Conservation (phyloP, 2,329 filamentous ascomycete species). For the Cladorrhinum sp. region DNA sequence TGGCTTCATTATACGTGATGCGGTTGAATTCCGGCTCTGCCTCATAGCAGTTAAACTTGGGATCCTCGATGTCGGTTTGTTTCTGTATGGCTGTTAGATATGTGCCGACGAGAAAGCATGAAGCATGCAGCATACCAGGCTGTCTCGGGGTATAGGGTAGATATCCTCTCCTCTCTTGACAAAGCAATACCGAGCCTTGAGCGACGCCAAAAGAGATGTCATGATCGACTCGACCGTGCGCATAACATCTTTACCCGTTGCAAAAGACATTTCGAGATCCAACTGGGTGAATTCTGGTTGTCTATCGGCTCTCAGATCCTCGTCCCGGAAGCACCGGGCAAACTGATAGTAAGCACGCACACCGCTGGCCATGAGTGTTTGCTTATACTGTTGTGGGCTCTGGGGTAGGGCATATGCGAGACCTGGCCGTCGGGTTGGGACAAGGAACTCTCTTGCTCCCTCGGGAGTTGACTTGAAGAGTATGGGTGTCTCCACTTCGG, state of each 20-base stretch:
- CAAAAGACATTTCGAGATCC: conserved; percentile 92
- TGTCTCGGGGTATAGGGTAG: conserved; percentile 26
- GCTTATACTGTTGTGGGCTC: conserved; percentile 97
- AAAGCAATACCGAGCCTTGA: conserved; percentile 42
- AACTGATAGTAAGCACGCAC: conserved; percentile 85
- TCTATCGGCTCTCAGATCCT: conserved; percentile 85
- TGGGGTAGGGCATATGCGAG: conserved; percentile 89
- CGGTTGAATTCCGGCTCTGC: conserved; percentile 46
- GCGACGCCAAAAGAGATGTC: conserved; percentile 49
- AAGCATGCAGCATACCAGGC: conserved; percentile 13
- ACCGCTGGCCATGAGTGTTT: conserved; percentile 91
- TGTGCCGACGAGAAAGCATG: background rate
- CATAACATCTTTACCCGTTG: conserved; percentile 69
- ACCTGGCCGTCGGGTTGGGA: conserved; percentile 75
- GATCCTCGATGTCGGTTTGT: background rate
- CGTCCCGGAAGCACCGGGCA: conserved; percentile 91
- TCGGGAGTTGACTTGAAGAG: conserved; percentile 98
- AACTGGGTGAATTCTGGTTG: conserved; percentile 98
- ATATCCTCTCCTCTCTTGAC: conserved; percentile 31
- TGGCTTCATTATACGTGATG: conserved; percentile 72
- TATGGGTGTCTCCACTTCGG: conserved; percentile 85
- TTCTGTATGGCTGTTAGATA: conserved; percentile 1
- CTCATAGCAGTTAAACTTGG: conserved; percentile 6
- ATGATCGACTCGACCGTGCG: conserved; percentile 49
- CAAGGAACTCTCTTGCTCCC: conserved; percentile 89